Evolutionary conservation across 2,329 filamentous ascomycete genomes (phyloP), one percentile per base, ranked within the genome.

Genomic region (Aureobasidium leucospermi): DNA sequence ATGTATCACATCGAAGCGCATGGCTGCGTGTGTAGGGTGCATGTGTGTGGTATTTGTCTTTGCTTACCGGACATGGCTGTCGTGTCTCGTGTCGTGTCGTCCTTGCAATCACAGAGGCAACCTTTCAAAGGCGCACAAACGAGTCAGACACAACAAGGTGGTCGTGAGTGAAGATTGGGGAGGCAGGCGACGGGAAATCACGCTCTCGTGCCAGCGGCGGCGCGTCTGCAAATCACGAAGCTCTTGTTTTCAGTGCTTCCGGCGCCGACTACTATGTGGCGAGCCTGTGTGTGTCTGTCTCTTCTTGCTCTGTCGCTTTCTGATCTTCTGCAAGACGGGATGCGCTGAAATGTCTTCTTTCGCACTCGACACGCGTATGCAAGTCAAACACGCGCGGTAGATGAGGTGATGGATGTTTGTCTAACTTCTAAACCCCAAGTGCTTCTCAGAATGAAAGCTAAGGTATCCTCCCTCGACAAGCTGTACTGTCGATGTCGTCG

Each of bases 21-120:
- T 38, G n/a, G 11, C 9, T 19, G 8, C 16, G 58, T 8, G 7
- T 31, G 16, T 23, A 13, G 47, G 5, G 28, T 49, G 48, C 6
- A 36, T 6, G 31, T 49, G 42, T 8, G 36, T 49, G 32, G 49
- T 19, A 28, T 15, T 8, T 36, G 31, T 34, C 31, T 43, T 48
- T 59, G 61, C 62, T 63, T 59, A 63, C 62, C 62, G 28, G 62
- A 60, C 62, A 63, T 63, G 41, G n/a, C 38, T 45, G 38, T 47
- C 23, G 29, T 29, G 32, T 34, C 19, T 32, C 23, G 29, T 36
- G 51, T 32, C 38, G 38, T 55, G 28, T 32, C 16, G 28, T 45
- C n/a, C 32, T 43, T 55, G 38, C 52, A 46, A 36, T 43, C 41
- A 41, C 55, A 41, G 34, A 47, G 31, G 42, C 43, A 19, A 32